Conservation (phyloP, 2,329 filamentous ascomycete genomes). For the Penicillium sp. region DNA sequence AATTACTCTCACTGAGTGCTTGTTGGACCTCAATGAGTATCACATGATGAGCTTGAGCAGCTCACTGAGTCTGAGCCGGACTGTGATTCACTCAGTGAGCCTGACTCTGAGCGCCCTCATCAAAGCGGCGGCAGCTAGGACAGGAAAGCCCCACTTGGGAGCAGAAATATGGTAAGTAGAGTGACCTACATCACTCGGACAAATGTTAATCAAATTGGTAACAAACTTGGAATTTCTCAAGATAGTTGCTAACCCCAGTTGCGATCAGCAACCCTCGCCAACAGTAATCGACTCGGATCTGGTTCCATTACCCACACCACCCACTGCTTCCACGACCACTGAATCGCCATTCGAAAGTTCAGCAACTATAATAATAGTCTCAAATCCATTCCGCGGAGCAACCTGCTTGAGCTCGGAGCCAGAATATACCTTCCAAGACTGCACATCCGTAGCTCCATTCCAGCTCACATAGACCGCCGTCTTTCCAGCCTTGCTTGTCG, state of each 20-base stretch:
- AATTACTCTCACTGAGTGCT: too few species aligned
- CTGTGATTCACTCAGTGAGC: not conserved
- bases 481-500: constrained; percentile 3
- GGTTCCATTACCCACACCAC: constrained; percentile 17
- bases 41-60: too few species aligned
- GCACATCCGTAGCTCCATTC: constrained; percentile 38
- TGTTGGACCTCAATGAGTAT: too few species aligned
- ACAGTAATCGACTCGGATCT: constrained; percentile 14
- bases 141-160: not conserved
- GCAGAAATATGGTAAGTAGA: not conserved
- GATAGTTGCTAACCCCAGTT: not conserved
- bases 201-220: too few species aligned
- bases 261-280: constrained; percentile 12
- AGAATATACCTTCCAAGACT: constrained; percentile 19
- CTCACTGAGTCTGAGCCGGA: too few species aligned
- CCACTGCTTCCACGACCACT: constrained; percentile 19
- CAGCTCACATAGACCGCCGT: constrained; percentile 38
- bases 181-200: not conserved
- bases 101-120: not conserved
- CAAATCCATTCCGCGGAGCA: constrained; percentile 14
- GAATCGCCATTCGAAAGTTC: constrained; percentile 5
- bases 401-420: constrained; percentile 5
- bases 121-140: not conserved
- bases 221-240: not conserved
- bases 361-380: constrained; percentile 12